Conservation (phyloP, 495 filamentous ascomycete species). For the Sphaerosporella brunnea region DNA sequence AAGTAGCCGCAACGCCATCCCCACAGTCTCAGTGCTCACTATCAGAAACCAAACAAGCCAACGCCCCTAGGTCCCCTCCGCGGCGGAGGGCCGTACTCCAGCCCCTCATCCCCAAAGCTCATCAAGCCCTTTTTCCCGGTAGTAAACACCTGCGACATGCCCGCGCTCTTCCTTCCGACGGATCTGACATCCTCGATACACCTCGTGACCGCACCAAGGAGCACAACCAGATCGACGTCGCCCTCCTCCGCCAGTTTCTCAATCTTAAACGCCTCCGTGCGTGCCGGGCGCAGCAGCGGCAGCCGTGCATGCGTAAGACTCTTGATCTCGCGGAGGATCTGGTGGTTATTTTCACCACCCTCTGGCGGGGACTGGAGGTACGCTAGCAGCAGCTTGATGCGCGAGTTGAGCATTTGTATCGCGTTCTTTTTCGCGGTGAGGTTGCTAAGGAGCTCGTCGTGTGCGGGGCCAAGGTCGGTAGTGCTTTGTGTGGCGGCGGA, state of each 20-base stretch:
- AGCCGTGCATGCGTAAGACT: conserved; percentile 43
- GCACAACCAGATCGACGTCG: conserved; percentile 54
- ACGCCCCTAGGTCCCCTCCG: neutral
- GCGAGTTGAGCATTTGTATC: conserved; percentile 71
- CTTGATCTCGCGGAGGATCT: conserved; percentile 47
- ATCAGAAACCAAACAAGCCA: neutral
- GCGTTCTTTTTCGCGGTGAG: conserved; percentile 82
- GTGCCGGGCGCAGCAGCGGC: conserved; percentile 39
- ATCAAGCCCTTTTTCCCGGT: neutral
- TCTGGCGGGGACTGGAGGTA: conserved; percentile 58
- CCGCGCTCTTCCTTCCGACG: conserved; percentile 51
- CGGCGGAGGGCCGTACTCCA: neutral
- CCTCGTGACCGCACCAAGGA: conserved; percentile 51
- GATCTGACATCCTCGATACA: conserved; percentile 49
- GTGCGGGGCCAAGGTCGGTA: neutral
- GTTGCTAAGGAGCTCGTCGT: conserved; percentile 32
- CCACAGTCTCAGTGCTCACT: no score
- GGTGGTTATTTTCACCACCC: conserved; percentile 28
- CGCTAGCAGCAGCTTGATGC: conserved; percentile 60
- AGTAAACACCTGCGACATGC: neutral
- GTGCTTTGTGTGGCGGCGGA: neutral
- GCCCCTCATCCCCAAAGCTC: neutral
- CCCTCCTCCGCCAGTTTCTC: conserved; percentile 51
- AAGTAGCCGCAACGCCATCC: no score
- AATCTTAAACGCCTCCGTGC: conserved; percentile 35